These are phyloP conservation scores for Rutidosis leptorrhynchoides DNA, from an alignment of 129 eudicot genomes.

Conservation along the genomic window DNA sequence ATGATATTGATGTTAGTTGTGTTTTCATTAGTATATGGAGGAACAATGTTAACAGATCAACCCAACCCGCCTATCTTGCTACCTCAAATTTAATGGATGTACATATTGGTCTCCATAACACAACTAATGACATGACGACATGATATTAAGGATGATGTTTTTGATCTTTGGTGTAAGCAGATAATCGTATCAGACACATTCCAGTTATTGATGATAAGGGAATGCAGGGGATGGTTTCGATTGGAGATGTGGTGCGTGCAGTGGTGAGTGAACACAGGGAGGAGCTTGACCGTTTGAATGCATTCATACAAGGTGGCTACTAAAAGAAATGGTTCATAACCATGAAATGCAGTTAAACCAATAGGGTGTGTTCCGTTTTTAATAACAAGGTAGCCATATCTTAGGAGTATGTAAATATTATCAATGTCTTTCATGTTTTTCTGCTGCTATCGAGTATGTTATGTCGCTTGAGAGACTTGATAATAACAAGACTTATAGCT, in stretches of 20 bases:
- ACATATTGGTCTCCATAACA: too few species aligned
- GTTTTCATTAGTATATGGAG: too few species aligned
- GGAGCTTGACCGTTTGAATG: slow-evolving; percentile 90
- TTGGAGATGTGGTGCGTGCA: slow-evolving; percentile 99
- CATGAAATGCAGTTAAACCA: not conserved
- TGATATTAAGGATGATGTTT: too few species aligned
- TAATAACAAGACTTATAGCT: slow-evolving; percentile 30
- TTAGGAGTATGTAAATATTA: slow-evolving; percentile 44
- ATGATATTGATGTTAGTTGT: too few species aligned
- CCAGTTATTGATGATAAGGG: slow-evolving; percentile 76
- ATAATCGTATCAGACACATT: slow-evolving; percentile 97
- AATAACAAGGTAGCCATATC: slow-evolving; percentile 28
- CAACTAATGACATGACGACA: too few species aligned
- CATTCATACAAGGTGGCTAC: slow-evolving; percentile 97
- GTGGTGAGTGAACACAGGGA: slow-evolving; percentile 96
- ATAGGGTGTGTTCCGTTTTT: slow-evolving; percentile 15
- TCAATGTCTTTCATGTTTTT: slow-evolving; percentile 5
- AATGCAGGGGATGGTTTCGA: slow-evolving; percentile 98
- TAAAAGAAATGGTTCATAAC: slow-evolving; percentile 45
- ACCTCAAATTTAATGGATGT: too few species aligned
- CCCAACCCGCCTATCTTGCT: too few species aligned
- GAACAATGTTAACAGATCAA: too few species aligned
- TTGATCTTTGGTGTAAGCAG: slow-evolving; percentile 61
- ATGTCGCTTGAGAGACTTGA: slow-evolving; percentile 21
- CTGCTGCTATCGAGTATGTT: slow-evolving; percentile 28